Conservation (phyloP, 2,329 filamentous ascomycete genomes). For the Calonectria pauciramosa region DNA sequence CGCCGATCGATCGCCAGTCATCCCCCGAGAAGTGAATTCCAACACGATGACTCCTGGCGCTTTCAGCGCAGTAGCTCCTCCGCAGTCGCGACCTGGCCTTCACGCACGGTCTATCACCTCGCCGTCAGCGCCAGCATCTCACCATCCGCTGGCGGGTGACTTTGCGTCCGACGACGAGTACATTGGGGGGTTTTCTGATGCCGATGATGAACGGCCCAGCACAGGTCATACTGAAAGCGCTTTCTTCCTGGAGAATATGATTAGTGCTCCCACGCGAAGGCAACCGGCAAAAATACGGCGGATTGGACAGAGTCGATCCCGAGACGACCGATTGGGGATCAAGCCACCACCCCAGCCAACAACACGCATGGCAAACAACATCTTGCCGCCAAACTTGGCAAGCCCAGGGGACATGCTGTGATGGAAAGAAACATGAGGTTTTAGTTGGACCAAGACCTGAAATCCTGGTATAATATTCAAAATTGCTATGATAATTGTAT, state of each 20-base stretch:
- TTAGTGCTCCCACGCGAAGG: slow-evolving; percentile 69
- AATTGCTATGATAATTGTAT: slow-evolving; percentile 25
- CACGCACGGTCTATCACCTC: slow-evolving; percentile 90
- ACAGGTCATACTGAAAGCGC: slow-evolving; percentile 59
- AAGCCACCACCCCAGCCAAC: slow-evolving; percentile 56
- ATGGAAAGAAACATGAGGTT: slow-evolving; percentile 21
- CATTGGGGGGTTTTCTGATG: slow-evolving; percentile 82
- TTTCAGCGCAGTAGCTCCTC: slow-evolving; percentile 59
- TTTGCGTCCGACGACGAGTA: slow-evolving; percentile 84
- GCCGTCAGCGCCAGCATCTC: slow-evolving; percentile 72
- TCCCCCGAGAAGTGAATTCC: slow-evolving; percentile 71
- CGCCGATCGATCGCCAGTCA: slow-evolving; percentile 76
- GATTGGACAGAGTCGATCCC: slow-evolving; percentile 49
- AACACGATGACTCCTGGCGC: slow-evolving; percentile 75
- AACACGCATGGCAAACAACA: slow-evolving; percentile 55
- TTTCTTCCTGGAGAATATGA: slow-evolving; percentile 73
- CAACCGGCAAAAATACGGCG: slow-evolving; percentile 61
- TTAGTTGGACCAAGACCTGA: not conserved
- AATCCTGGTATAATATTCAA: slow-evolving; percentile 13
- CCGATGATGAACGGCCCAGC: slow-evolving; percentile 70
- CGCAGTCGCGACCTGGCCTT: slow-evolving; percentile 72
- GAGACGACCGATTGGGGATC: slow-evolving; percentile 51
- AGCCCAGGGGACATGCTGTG: slow-evolving; percentile 55
- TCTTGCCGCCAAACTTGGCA: slow-evolving; percentile 50
- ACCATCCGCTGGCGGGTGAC: slow-evolving; percentile 69